Conservation (phyloP, 129 eudicot species). For the Artemisia tridentata region DNA sequence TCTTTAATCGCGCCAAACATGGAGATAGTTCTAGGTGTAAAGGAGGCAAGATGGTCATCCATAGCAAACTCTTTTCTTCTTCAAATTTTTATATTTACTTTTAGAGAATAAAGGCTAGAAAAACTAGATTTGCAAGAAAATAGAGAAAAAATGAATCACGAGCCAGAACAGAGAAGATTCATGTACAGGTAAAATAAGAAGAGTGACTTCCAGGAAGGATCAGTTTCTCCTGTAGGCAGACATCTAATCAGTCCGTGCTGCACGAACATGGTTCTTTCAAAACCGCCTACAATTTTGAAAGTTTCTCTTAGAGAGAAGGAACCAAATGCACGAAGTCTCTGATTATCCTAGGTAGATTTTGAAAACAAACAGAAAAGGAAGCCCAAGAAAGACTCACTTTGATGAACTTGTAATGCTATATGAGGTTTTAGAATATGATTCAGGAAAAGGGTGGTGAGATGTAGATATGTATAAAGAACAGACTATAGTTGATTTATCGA, state of each 20-base stretch:
- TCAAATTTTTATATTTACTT: not conserved
- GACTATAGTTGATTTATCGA: not conserved
- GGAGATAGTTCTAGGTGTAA: constrained; percentile 1
- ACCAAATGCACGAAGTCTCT: not conserved
- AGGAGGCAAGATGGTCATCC: constrained; percentile 27
- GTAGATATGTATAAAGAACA: not conserved
- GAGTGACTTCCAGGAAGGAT: constrained; percentile 52
- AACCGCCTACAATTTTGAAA: not conserved
- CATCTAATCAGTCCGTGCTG: constrained; percentile 38
- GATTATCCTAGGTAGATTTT: not conserved
- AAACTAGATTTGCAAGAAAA: constrained; percentile 5
- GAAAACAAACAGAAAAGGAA: not conserved
- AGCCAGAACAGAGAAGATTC: constrained; percentile 52
- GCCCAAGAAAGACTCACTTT: constrained; percentile 8
- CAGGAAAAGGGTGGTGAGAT: constrained; percentile 11
- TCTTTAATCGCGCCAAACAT: constrained; percentile 29
- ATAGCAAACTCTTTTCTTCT: not conserved
- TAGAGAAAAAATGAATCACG: constrained; percentile 33
- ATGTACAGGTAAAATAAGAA: constrained; percentile 47
- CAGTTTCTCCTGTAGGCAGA: constrained; percentile 42
- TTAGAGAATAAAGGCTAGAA: constrained; percentile 7
- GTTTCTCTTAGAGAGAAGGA: not conserved
- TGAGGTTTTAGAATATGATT: constrained; percentile 21
- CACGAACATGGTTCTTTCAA: constrained; percentile 40
- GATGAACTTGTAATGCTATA: constrained; percentile 1